Evolutionary conservation across 441 rosid species (phyloP), one percentile per base, ranked within the genome.

Genomic region (Dalechampia spathulata): DNA sequence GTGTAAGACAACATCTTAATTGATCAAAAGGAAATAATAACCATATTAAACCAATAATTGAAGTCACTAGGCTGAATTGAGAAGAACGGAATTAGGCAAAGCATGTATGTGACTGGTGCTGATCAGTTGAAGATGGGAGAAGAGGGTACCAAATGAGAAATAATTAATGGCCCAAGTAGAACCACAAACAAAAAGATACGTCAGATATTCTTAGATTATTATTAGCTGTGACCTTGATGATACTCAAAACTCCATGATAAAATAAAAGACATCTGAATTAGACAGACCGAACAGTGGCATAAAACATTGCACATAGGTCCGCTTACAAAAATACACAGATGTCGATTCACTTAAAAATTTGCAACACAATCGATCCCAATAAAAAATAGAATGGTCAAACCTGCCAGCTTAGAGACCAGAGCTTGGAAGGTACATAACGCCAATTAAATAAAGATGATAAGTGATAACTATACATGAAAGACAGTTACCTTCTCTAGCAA

Each of bases 381-480:
- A 27, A 15, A 52, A 2, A 10, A 47, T 8, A 15, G 4, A 15
- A 3, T 25, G 3, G 6, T 16, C n/a, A 55, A 44, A 4, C n/a
- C 40, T 61, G 36, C 46, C 44, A 32, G 13, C n/a, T 41, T 49
- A 47, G 27, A 22, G 25, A 48, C 4, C 22, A 23, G 50, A 19
- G 22, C 40, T 43, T 17, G 44, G 37, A 44, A 34, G 34, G 28
- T 28, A 38, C 23, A 39, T n/a, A 16, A 28, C 0, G 19, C 19
- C 2, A 0, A 10, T 19, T 20, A 3, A 27, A 6, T 44, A 30
- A 44, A 34, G 38, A 58, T 43, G 14, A 53, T 37, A 46, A 38
- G 53, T 43, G 14, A 53, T 37, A 46, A 38, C 55, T 21, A 43
- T 30, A 43, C 22, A 68, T 16, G 58, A 30, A 16, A 42, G 28